Evolutionary conservation across 257 asterid genomes (phyloP).

Genomic region (Plantago elongata): DNA sequence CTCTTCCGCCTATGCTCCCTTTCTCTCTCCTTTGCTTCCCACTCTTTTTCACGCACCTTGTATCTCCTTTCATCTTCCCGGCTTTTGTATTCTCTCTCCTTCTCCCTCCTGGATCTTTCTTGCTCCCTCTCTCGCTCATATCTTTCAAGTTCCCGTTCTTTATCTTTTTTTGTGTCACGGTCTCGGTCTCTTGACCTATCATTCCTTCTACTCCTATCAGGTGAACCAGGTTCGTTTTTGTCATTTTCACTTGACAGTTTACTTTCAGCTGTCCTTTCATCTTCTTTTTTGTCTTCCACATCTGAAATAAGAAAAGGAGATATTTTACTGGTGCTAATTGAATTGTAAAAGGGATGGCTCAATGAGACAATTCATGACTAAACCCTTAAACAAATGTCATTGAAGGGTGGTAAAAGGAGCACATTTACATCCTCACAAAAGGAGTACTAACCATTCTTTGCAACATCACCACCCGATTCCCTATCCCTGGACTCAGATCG

Average conservation of each 20-base stretch:
- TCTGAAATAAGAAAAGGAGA: constrained; percentile 33
- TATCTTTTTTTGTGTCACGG: constrained; percentile 68
- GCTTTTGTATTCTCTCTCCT: constrained; percentile 83
- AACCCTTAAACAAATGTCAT: neutral
- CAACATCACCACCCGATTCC: constrained; percentile 50
- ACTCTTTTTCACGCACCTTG: constrained; percentile 86
- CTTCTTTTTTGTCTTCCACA: constrained; percentile 62
- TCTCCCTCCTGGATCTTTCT: constrained; percentile 91
- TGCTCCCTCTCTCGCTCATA: constrained; percentile 92
- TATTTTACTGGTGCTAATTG: constrained; percentile 21
- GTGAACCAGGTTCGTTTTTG: constrained; percentile 63
- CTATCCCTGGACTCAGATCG: constrained; percentile 57
- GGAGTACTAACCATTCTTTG: constrained; percentile 42
- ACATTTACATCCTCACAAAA: neutral
- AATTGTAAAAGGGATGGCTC: constrained; percentile 3
- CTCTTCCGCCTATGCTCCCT: constrained; percentile 82
- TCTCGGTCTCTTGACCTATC: constrained; percentile 82
- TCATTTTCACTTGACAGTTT: constrained; percentile 64
- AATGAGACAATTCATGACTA: constrained; percentile 1
- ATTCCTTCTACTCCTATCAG: constrained; percentile 72
- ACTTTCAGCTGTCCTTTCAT: constrained; percentile 64
- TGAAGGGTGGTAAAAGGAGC: neutral
- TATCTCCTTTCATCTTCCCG: constrained; percentile 95
- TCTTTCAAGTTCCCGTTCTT: constrained; percentile 91
- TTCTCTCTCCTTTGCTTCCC: constrained; percentile 98